phyloP scores from a whole-genome alignment of 768 basidiomycete genomes.

The Termitomyces sp. region DNA sequence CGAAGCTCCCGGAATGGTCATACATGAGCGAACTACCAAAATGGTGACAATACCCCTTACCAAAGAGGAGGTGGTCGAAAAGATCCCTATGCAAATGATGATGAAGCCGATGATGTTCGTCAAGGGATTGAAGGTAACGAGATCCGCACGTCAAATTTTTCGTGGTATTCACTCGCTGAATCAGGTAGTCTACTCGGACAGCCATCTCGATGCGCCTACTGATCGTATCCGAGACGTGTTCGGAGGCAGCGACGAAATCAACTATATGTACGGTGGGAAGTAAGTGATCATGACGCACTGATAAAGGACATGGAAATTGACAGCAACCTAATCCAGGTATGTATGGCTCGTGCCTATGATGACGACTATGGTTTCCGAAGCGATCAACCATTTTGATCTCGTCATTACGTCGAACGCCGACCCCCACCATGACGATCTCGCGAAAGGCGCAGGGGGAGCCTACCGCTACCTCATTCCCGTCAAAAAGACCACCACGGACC shows the following conservation, averaged over 20 bases:
- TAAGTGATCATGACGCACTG: background rate
- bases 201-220: background rate
- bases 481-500: background rate
- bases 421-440: background rate
- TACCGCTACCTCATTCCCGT: constrained; percentile 5
- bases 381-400: background rate
- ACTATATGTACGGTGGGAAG: constrained; percentile 1
- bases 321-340: background rate
- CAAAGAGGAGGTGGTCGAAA: background rate
- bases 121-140: background rate
- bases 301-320: background rate
- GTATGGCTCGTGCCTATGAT: constrained; percentile 5
- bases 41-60: background rate
- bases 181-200: background rate
- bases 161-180: background rate
- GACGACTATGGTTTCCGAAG: background rate
- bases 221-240: constrained; percentile 1
- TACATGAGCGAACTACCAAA: background rate
- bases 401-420: background rate
- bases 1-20: background rate
- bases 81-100: background rate
- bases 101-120: background rate
- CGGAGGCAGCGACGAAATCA: constrained; percentile 8
- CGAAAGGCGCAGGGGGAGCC: background rate
- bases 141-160: background rate